Evolutionary conservation across 208 protist genomes (phyloP).

Genomic region (Porcisia deanei): DNA sequence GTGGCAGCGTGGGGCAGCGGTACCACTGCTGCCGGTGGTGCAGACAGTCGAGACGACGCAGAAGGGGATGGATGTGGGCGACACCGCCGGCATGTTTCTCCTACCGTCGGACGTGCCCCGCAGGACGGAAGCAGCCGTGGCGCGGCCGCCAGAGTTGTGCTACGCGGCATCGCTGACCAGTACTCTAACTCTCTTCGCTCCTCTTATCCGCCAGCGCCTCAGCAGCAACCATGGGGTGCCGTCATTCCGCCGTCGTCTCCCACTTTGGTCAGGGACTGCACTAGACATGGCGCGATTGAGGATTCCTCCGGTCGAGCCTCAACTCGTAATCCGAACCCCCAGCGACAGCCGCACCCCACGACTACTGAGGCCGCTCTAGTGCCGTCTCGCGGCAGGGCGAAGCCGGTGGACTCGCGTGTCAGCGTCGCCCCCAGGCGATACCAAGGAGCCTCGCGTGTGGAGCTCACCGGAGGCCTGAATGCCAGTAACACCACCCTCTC

Average conservation of each 20-base stretch:
- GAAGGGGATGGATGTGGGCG: neutral
- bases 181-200: constrained; percentile 31
- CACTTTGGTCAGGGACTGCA: neutral
- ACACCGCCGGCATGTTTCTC: constrained; percentile 2
- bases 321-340: neutral
- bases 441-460: constrained; percentile 10
- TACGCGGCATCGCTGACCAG: constrained; percentile 18
- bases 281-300: neutral
- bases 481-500: neutral
- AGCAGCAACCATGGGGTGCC: neutral
- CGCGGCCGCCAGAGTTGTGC: neutral
- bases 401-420: constrained; percentile 9
- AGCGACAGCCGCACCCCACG: too few relatives aligned
- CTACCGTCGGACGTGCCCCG: neutral
- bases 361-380: neutral
- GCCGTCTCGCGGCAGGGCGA: constrained; percentile 3
- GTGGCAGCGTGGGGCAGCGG: constrained; percentile 4
- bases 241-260: neutral
- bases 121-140: neutral
- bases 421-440: constrained; percentile 7
- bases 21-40: neutral
- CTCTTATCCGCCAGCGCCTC: constrained; percentile 17
- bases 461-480: constrained; percentile 7
- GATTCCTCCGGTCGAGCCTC: neutral
- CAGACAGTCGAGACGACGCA: neutral